Conservation (phyloP, 768 basidiomycete genomes). For the Dioszegia hungarica region DNA sequence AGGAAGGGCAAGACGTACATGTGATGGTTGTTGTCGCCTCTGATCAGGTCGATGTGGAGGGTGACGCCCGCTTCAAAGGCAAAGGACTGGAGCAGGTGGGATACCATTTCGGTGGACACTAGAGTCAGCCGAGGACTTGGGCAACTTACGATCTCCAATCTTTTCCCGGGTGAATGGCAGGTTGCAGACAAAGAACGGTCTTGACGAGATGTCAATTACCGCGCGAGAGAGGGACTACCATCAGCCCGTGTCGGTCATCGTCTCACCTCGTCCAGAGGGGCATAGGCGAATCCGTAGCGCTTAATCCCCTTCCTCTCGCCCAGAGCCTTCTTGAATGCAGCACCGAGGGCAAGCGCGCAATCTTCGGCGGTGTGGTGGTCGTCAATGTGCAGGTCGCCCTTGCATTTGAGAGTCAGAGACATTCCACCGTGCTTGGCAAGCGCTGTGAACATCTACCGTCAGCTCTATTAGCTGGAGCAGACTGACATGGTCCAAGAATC, state of each 20-base stretch:
- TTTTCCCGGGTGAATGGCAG: conserved; percentile 55
- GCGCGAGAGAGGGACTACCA: conserved; percentile 85
- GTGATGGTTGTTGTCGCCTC: conserved; percentile 97
- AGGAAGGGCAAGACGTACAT: conserved; percentile 56
- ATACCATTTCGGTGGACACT: conserved; percentile 83
- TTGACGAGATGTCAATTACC: conserved; percentile 96
- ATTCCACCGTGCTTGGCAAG: conserved; percentile 95
- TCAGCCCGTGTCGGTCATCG: neutral
- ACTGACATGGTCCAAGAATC: conserved; percentile 94
- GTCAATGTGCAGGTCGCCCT: conserved; percentile 95
- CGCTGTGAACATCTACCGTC: conserved; percentile 85
- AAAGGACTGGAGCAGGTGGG: conserved; percentile 95
- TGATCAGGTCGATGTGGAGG: conserved; percentile 85
- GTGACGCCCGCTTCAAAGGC: conserved; percentile 94
- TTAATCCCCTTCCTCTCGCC: conserved; percentile 92
- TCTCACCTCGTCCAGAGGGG: conserved; percentile 89
- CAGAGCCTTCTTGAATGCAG: conserved; percentile 86
- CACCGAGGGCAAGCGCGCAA: conserved; percentile 54
- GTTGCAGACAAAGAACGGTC: conserved; percentile 91
- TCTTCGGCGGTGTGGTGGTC: conserved; percentile 99
- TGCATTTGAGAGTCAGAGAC: conserved; percentile 82
- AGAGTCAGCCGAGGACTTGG: neutral
- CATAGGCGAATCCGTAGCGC: conserved; percentile 92
- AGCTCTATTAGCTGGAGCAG: neutral
- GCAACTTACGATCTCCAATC: conserved; percentile 55